Conservation (phyloP, 495 filamentous ascomycete genomes). For the Lophiostoma macrostomum region DNA sequence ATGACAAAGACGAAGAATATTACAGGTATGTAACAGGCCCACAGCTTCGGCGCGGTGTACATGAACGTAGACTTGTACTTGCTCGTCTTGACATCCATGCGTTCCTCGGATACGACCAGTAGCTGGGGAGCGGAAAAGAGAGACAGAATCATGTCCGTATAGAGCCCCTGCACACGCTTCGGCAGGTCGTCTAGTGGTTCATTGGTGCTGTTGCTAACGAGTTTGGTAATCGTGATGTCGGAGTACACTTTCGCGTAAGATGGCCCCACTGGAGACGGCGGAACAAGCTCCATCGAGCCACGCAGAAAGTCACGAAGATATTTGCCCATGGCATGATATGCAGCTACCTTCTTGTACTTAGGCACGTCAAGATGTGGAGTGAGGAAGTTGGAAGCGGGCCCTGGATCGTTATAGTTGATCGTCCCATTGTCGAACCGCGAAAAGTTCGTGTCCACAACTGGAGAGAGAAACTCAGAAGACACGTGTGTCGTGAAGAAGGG, state of each 20-base stretch:
- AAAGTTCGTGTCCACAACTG: slow-evolving; percentile 24
- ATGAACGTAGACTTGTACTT: slow-evolving; percentile 35
- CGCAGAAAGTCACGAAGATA: slow-evolving; percentile 31
- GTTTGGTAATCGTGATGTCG: slow-evolving; percentile 33
- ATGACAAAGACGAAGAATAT: slow-evolving; percentile 30
- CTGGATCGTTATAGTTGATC: slow-evolving; percentile 4
- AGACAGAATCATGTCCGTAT: slow-evolving; percentile 39
- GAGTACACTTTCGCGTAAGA: slow-evolving; percentile 25
- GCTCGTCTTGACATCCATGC: slow-evolving; percentile 23
- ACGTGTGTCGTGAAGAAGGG: slow-evolving; percentile 9
- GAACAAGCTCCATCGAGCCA: slow-evolving; percentile 32
- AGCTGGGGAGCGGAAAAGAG: slow-evolving; percentile 39
- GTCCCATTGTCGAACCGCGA: background rate
- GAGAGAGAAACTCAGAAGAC: slow-evolving; percentile 11
- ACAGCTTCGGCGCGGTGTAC: slow-evolving; percentile 35
- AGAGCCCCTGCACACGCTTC: slow-evolving; percentile 27
- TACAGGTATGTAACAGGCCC: slow-evolving; percentile 41
- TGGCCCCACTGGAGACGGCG: slow-evolving; percentile 16
- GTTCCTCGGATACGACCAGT: slow-evolving; percentile 29
- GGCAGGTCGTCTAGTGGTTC: slow-evolving; percentile 26
- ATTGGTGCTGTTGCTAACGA: slow-evolving; percentile 31
- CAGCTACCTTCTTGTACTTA: slow-evolving; percentile 35
- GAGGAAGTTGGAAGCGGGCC: slow-evolving; percentile 4
- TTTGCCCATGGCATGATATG: slow-evolving; percentile 36
- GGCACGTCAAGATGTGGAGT: slow-evolving; percentile 6